Percentiles rank a stretch among this genome's conserved stretches.
Evolutionary conservation across 140 eudicot species (phyloP).

Genomic region (Erigeron philadelphicus): DNA sequence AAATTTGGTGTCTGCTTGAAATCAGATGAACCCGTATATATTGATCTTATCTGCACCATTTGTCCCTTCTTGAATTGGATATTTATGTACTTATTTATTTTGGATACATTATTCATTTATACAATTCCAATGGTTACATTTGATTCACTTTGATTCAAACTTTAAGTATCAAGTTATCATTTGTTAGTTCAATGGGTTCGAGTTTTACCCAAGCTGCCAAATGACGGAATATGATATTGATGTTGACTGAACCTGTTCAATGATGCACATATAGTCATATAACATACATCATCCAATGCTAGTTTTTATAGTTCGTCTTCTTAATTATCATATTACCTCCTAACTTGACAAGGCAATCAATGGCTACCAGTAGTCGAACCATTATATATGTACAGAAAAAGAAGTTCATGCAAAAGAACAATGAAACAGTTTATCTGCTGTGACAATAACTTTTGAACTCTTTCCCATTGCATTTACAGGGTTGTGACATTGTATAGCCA

Average conservation of each 20-base stretch:
- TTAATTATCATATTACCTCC: not conserved
- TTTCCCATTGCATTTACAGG: no score
- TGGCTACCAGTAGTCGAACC: not conserved
- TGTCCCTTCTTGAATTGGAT: slow-evolving; percentile 4
- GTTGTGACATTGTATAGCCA: no score
- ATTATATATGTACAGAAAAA: not conserved
- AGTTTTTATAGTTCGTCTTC: not conserved
- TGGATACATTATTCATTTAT: slow-evolving; percentile 13
- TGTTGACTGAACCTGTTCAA: not conserved
- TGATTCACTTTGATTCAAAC: slow-evolving; percentile 7
- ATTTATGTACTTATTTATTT: slow-evolving; percentile 19
- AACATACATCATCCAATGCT: not conserved
- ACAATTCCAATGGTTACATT: not conserved
- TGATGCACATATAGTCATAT: not conserved
- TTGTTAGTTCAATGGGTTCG: not conserved
- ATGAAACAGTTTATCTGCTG: not conserved
- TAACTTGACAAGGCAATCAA: not conserved
- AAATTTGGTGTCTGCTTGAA: slow-evolving; percentile 33
- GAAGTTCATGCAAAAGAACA: not conserved
- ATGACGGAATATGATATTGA: not conserved
- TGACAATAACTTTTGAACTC: not conserved
- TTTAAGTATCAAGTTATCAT: not conserved
- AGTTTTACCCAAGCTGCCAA: not conserved
- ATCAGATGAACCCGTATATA: slow-evolving; percentile 27
- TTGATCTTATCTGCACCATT: not conserved